These are phyloP conservation scores for Rhododendron ferrugineum DNA, from an alignment of 148 eudicot genomes.

Conservation along the genomic window DNA sequence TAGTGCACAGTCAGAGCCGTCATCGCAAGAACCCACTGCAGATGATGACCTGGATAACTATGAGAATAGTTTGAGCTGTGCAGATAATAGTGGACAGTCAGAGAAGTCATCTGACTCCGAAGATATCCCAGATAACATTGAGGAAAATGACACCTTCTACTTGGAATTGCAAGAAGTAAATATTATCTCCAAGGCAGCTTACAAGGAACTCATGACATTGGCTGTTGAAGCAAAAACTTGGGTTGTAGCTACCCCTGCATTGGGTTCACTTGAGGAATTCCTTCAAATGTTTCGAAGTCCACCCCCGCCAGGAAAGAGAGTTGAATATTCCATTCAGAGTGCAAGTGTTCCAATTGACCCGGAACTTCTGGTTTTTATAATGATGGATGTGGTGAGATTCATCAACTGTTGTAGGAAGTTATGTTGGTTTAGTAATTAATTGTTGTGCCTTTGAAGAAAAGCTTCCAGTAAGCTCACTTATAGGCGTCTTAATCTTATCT, in stretches of 20 bases:
- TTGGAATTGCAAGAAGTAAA: constrained; percentile 5
- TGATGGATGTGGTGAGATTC: constrained; percentile 3
- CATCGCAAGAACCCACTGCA: neutral
- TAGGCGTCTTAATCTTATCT: neutral
- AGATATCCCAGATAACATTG: neutral
- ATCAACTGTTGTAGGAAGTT: neutral
- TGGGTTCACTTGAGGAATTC: neutral
- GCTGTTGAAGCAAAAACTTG: neutral
- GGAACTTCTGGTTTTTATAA: neutral
- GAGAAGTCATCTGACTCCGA: too few species aligned
- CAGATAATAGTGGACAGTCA: too few species aligned
- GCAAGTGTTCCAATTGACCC: constrained; percentile 3
- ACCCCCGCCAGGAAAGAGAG: neutral
- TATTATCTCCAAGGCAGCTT: constrained; percentile 5
- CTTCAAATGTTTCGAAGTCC: constrained; percentile 1
- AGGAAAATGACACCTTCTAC: neutral
- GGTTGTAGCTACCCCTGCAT: constrained; percentile 1
- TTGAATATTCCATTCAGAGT: neutral
- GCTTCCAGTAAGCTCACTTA: neutral
- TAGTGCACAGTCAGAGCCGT: neutral
- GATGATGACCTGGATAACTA: too few species aligned
- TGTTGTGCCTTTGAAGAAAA: neutral
- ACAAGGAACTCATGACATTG: constrained; percentile 7
- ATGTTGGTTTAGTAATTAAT: neutral
- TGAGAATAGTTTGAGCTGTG: neutral